These are phyloP conservation scores for Halophytophthora batemanensis DNA, from an alignment of 352 stramenopile genomes.

Conservation along the genomic window DNA sequence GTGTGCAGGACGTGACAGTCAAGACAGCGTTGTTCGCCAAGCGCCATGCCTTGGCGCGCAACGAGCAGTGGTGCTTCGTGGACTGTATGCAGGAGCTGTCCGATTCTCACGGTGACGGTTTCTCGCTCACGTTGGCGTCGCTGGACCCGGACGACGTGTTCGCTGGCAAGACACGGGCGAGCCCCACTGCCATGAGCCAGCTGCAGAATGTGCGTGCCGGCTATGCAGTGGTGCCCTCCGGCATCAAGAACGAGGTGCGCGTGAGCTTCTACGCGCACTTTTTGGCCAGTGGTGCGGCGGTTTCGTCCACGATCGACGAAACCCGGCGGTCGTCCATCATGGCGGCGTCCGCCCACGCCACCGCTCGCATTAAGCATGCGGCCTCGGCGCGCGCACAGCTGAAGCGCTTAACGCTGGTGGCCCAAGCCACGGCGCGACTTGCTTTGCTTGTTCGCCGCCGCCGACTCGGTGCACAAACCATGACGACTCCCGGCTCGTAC, in stretches of 20 bases:
- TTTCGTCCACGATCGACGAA: background rate
- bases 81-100: background rate
- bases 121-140: slow-evolving; percentile 10
- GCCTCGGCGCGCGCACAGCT: slow-evolving; percentile 21
- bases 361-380: slow-evolving; percentile 9
- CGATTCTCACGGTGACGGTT: background rate
- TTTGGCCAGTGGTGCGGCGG: slow-evolving; percentile 1
- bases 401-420: slow-evolving; percentile 27
- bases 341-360: background rate
- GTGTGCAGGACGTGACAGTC: no score
- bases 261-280: slow-evolving; percentile 36
- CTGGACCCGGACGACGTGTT: slow-evolving; percentile 25
- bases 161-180: slow-evolving; percentile 10
- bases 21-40: slow-evolving; percentile 25
- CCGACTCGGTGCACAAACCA: slow-evolving; percentile 40
- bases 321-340: slow-evolving; percentile 9
- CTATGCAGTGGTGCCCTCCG: slow-evolving; percentile 19
- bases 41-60: slow-evolving; percentile 12
- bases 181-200: slow-evolving; percentile 14
- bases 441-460: slow-evolving; percentile 37
- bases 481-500: slow-evolving; percentile 13
- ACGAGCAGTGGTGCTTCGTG: slow-evolving; percentile 14
- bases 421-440: slow-evolving; percentile 22
- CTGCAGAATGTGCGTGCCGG: slow-evolving; percentile 17
- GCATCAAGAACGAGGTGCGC: slow-evolving; percentile 16